Evolutionary conservation across 2,329 filamentous ascomycete genomes (phyloP), one percentile per base, ranked within the genome.

Genomic region (Myriosclerotinia curreyana): DNA sequence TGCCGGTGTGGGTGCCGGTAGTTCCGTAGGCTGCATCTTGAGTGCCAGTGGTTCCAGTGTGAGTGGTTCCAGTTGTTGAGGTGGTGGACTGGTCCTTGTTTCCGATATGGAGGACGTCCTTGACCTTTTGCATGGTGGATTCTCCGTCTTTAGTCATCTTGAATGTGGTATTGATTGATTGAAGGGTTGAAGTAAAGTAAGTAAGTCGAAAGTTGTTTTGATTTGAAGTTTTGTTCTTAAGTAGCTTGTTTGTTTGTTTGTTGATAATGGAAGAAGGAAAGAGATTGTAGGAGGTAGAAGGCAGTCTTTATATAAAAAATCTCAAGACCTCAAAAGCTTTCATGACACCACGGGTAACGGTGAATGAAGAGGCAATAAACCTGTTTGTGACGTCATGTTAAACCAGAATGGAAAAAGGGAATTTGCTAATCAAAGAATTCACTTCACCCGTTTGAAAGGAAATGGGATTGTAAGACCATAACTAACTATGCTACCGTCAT

Each of bases 51-150:
- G 40, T 46, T 46, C 46, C 66, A 25, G 50, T 34, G 28, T 52
- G n/a, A 20, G 54, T 56, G 4, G 55, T 59, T 6, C 22, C 40
- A n/a, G 50, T 62, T 0, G 60, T 56, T 8, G 20, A 42, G 4
- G 52, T 58, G 14, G 42, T 28, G 34, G 52, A 36, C 1, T 48
- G 20, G 20, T 56, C 28, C 25, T 54, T 54, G 22, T 54, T 36
- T 22, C 55, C 55, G 8, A 59, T 48, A 66, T 72, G 69, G 60
- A 82, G 66, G 67, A 72, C 77, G 49, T 81, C 77, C 72, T 81
- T 82, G 62, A 80, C 76, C 66, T 81, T 82, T 72, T 81, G 75
- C 63, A 80, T 70, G 62, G 80, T 71, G 48, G 78, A 79, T 60
- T 64, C 62, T 42, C 62, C 62, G 22, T 40, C 25, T 44, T 44